phyloP scores from a whole-genome alignment of 768 basidiomycete species.

The Phylloporus scabripes region DNA sequence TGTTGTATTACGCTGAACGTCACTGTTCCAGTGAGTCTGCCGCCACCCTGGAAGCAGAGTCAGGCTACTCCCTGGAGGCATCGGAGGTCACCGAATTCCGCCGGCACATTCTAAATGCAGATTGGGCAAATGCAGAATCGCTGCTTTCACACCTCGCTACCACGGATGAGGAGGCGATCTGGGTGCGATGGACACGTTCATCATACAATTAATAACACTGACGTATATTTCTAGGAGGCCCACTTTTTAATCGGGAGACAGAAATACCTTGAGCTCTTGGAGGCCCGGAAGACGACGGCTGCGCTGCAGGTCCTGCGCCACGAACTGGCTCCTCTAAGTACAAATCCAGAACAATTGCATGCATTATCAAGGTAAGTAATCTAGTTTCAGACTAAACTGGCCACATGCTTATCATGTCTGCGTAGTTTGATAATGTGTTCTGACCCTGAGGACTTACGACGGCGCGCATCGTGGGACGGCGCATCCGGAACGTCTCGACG shows the following conservation, averaged over 20 bases:
- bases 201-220: conserved; percentile 11
- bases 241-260: conserved; percentile 88
- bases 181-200: conserved; percentile 41
- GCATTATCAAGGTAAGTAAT: conserved; percentile 72
- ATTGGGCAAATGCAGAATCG: conserved; percentile 75
- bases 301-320: conserved; percentile 84
- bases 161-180: conserved; percentile 58
- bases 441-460: conserved; percentile 74
- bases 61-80: conserved; percentile 82
- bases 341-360: conserved; percentile 78
- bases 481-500: conserved; percentile 73
- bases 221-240: conserved; percentile 52
- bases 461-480: conserved; percentile 86
- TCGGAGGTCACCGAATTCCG: conserved; percentile 75
- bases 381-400: conserved; percentile 6
- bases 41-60: conserved; percentile 84
- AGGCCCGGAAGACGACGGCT: conserved; percentile 68
- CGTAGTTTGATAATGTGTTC: conserved; percentile 89
- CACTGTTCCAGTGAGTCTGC: conserved; percentile 68
- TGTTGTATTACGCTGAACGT: conserved; percentile 11
- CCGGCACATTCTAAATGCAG: conserved; percentile 69
- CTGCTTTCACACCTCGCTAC: conserved; percentile 66
- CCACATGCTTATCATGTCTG: conserved; percentile 14
- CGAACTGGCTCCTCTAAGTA: conserved; percentile 79
- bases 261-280: conserved; percentile 92